These are phyloP conservation scores for Tuber aestivum DNA, from an alignment of 495 filamentous ascomycete species.

Conservation along the genomic window DNA sequence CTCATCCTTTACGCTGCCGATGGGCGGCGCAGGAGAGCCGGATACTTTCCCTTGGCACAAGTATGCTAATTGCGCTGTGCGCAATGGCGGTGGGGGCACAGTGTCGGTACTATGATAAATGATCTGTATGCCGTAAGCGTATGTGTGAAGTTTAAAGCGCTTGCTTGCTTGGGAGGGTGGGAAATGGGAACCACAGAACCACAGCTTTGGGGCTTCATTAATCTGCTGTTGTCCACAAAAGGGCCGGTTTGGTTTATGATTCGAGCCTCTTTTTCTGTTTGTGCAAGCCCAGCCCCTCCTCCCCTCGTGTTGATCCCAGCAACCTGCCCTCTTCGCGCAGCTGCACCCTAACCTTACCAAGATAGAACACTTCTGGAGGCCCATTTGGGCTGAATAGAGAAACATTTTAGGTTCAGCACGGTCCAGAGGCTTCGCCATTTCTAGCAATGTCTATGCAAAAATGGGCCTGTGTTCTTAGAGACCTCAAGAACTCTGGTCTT, in stretches of 20 bases:
- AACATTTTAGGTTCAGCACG: background rate
- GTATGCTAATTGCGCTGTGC: background rate
- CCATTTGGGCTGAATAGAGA: background rate
- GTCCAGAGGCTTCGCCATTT: background rate
- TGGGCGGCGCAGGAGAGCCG: background rate
- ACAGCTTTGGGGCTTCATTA: constrained; percentile 25
- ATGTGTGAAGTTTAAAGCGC: constrained; percentile 4
- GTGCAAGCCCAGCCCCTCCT: constrained; percentile 13
- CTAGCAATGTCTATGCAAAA: background rate
- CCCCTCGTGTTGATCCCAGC: background rate
- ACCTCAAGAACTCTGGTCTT: background rate
- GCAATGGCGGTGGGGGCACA: background rate
- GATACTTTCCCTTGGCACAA: background rate
- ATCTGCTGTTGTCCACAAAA: constrained; percentile 13
- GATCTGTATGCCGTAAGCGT: background rate
- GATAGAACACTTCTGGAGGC: constrained; percentile 6
- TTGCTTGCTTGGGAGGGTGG: constrained; percentile 15
- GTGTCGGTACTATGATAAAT: background rate
- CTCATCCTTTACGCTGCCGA: background rate
- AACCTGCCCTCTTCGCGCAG: constrained; percentile 15
- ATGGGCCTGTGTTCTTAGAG: background rate
- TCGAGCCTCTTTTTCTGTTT: background rate
- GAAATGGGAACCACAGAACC: constrained; percentile 19
- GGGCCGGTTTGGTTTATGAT: constrained; percentile 5
- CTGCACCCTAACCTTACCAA: constrained; percentile 14